Evolutionary conservation across 345 rosid species (phyloP).

Genomic region (Hibiscus mutabilis): DNA sequence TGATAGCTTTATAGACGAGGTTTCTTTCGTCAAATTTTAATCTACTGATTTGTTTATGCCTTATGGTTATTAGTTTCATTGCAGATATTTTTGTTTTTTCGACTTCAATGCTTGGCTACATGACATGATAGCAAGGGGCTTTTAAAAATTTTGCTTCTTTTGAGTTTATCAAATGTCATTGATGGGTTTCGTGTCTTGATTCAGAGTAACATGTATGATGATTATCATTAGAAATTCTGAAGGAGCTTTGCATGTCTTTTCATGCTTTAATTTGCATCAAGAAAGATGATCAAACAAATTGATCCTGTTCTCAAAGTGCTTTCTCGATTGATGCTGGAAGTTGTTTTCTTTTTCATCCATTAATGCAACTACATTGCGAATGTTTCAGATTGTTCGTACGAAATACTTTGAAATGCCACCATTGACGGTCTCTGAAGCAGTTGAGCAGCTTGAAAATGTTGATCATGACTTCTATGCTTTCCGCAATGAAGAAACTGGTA

Average conservation of each 20-base stretch:
- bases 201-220: neutral
- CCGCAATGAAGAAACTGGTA: constrained; percentile 87
- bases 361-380: neutral
- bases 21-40: constrained; percentile 9
- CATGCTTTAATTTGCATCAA: neutral
- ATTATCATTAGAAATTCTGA: neutral
- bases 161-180: neutral
- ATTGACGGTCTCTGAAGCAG: constrained; percentile 68
- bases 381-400: constrained; percentile 67
- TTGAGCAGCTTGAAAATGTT: constrained; percentile 80
- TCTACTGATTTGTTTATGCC: neutral
- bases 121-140: neutral
- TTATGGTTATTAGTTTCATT: neutral
- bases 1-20: constrained; percentile 53
- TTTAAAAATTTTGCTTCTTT: neutral
- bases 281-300: neutral
- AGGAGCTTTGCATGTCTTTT: neutral
- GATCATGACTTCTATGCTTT: constrained; percentile 88
- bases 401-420: constrained; percentile 94
- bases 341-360: neutral
- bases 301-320: too few relatives aligned
- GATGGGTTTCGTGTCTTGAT: neutral
- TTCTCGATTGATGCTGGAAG: neutral
- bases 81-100: neutral
- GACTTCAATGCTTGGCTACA: neutral